Conservation (phyloP, 176 grass and related monocot species). For the Oryza rufipogon region DNA sequence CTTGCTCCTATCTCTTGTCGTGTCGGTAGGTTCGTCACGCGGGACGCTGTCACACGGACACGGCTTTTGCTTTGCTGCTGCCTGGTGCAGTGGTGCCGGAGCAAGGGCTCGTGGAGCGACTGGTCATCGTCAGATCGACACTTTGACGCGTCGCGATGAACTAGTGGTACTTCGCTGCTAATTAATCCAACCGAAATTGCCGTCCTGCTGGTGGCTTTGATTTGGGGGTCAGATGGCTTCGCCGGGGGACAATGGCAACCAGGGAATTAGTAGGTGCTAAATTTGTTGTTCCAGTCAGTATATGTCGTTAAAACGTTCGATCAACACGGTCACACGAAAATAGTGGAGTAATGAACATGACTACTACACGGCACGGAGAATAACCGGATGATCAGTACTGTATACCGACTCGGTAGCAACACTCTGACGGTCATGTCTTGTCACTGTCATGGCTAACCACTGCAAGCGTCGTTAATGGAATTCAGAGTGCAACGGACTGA, state of each 20-base stretch:
- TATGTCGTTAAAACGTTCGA: not conserved
- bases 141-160: not conserved
- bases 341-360: not conserved
- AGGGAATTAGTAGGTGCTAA: not conserved
- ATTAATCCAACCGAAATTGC: constrained; percentile 22
- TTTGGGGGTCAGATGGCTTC: constrained; percentile 28
- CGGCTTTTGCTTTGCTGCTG: not conserved
- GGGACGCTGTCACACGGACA: not conserved
- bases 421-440: not conserved
- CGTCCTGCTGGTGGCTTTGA: constrained; percentile 19
- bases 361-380: not conserved
- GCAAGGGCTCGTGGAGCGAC: not conserved
- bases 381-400: not conserved
- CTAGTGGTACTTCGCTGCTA: constrained; percentile 5
- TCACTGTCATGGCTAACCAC: not conserved
- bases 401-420: not conserved
- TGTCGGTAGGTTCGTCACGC: not conserved
- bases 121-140: not conserved
- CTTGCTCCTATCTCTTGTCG: not conserved
- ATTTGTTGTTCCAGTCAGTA: not conserved
- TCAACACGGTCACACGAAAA: not conserved
- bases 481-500: not conserved
- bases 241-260: not conserved
- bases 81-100: not conserved
- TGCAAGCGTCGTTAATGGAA: not conserved